Conservation (phyloP, 129 eudicot genomes). For the Escallonia herrerae region DNA sequence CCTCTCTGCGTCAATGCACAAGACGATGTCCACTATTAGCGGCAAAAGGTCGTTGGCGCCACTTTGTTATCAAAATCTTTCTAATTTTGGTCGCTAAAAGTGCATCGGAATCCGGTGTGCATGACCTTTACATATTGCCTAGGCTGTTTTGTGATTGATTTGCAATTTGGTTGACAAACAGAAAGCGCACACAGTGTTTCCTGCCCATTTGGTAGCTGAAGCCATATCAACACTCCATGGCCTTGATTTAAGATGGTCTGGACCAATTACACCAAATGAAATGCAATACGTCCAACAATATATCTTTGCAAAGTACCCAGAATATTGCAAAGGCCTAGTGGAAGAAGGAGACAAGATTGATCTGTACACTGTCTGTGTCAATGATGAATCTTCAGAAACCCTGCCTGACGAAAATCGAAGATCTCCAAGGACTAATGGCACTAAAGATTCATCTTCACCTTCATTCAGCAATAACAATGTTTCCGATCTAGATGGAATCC, state of each 20-base stretch:
- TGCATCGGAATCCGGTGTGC: background rate
- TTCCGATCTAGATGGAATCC: conserved; percentile 47
- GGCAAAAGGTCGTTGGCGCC: too few species aligned
- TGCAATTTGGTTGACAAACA: conserved; percentile 16
- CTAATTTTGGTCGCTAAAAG: too few species aligned
- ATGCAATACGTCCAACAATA: conserved; percentile 76
- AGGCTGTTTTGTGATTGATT: conserved; percentile 1
- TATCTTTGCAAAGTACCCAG: conserved; percentile 71
- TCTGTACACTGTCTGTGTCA: conserved; percentile 41
- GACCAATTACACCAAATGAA: conserved; percentile 79
- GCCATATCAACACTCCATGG: conserved; percentile 86
- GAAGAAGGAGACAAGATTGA: conserved; percentile 46
- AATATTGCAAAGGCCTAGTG: conserved; percentile 65
- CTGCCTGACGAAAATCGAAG: conserved; percentile 41
- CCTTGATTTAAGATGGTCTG: conserved; percentile 84
- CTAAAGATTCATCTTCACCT: conserved; percentile 43
- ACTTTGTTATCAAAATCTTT: too few species aligned
- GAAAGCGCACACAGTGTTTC: conserved; percentile 71
- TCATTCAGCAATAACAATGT: conserved; percentile 30
- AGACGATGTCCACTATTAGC: too few species aligned
- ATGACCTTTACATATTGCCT: background rate
- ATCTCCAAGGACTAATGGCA: conserved; percentile 35
- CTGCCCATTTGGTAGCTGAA: conserved; percentile 80
- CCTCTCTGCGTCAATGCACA: too few species aligned
- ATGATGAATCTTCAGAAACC: conserved; percentile 44